phyloP scores from a whole-genome alignment of 2,329 filamentous ascomycete species.

The Aspergillus calidoustus region DNA sequence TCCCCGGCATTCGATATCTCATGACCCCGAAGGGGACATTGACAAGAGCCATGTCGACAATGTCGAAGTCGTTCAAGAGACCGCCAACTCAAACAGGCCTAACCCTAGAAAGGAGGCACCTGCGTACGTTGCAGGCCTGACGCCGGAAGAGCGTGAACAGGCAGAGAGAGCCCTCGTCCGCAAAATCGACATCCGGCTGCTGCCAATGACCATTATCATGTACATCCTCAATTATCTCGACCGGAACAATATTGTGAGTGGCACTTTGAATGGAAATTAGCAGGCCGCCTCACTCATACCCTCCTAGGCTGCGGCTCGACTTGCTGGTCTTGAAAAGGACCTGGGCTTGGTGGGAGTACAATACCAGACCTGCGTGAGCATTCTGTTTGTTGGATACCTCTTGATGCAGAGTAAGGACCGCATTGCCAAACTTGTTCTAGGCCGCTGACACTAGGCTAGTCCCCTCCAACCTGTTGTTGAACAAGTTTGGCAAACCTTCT shows the following conservation, averaged over 20 bases:
- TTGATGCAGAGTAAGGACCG: slow-evolving; percentile 59
- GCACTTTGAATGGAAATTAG: background rate
- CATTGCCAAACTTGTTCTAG: background rate
- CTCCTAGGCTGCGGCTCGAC: slow-evolving; percentile 32
- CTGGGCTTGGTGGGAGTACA: slow-evolving; percentile 47
- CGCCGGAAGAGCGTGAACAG: slow-evolving; percentile 55
- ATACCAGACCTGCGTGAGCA: slow-evolving; percentile 51
- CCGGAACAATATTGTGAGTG: slow-evolving; percentile 60
- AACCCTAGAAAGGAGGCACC: slow-evolving; percentile 36
- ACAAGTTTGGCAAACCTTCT: slow-evolving; percentile 55
- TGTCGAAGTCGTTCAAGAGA: slow-evolving; percentile 26
- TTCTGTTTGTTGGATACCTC: slow-evolving; percentile 64
- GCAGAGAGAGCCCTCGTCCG: slow-evolving; percentile 66
- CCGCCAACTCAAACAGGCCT: slow-evolving; percentile 31
- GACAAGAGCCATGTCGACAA: slow-evolving; percentile 32
- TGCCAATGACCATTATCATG: slow-evolving; percentile 73
- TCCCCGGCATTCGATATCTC: slow-evolving; percentile 15
- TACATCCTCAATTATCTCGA: slow-evolving; percentile 78
- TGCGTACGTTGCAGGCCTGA: slow-evolving; percentile 48
- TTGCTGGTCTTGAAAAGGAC: slow-evolving; percentile 57
- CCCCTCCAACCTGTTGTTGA: slow-evolving; percentile 56
- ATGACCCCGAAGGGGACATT: slow-evolving; percentile 26
- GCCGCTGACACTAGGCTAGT: slow-evolving; percentile 31
- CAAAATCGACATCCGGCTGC: slow-evolving; percentile 71
- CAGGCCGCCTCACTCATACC: background rate